Evolutionary conservation across 139 green algal genomes (phyloP), one percentile per base, ranked within the genome.

Genomic region (Coelastrella sp.): DNA sequence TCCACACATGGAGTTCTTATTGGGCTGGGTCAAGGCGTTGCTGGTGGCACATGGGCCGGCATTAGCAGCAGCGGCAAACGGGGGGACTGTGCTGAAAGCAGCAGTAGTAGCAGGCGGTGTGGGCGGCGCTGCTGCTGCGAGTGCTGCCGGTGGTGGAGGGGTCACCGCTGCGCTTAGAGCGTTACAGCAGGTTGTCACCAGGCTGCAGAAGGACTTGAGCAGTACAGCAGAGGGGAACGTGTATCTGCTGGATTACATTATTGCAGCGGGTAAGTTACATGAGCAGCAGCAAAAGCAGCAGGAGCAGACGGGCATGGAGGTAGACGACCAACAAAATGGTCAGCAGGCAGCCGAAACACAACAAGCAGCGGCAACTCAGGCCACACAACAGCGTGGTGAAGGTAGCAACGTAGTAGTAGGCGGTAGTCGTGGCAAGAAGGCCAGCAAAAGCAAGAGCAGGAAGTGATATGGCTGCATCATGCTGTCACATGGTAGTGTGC

Each of bases 1-100:
- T 40, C 90, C 95, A 2, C 95, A 98, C 85, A 27, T 98, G 59
- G 95, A 98, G 89, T 94, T 94, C 63, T 71, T 98, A 64, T 89
- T 98, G 64, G 50, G 51, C 37, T 98, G 95, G 92, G 83, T 90
- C 27, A 84, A 85, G 27, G 80, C 89, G 2, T 37, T 95, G 80
- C 90, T 92, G 53, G 60, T 87, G 15, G 51, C 82, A 13, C 93
- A 96, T 53, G 94, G 94, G 2, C 38, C 60, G 3, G 62, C 72
- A 7, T 83, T 97, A 63, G 89, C 92, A 75, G 48, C 74, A 25
- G 69, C 85, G 30, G 80, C 80, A 32, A 66, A 45, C 6, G 80
- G 80, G 21, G 48, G 45, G 2, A 79, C 62, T 40, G 78, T 60
- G 27, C 62, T 84, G 60, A 40, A 40, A 34, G 78, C 78, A 19